Percentiles rank a stretch among this genome's conserved stretches.
Evolutionary conservation across 352 stramenopile species (phyloP).

Genomic region (Pelagophyceae sp.): DNA sequence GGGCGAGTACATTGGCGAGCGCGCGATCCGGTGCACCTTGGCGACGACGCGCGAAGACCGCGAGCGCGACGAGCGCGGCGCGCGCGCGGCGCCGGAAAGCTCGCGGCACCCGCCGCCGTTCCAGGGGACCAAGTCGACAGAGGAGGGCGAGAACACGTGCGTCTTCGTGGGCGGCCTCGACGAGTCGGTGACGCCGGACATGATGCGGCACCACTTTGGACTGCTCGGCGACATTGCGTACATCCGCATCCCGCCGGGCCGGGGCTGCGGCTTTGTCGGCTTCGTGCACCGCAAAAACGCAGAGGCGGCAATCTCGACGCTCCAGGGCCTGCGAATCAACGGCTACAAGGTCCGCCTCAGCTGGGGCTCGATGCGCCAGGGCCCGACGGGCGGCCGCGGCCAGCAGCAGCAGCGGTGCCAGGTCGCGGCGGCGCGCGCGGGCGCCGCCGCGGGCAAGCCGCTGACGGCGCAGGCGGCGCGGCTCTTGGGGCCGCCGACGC

Average conservation of each 20-base stretch:
- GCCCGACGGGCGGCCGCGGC: not conserved
- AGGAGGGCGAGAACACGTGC: constrained; percentile 58
- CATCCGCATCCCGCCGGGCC: constrained; percentile 69
- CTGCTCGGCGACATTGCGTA: constrained; percentile 64
- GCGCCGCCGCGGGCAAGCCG: not conserved
- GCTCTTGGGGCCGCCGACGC: not conserved
- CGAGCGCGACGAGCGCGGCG: not conserved
- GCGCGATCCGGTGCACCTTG: constrained; percentile 73
- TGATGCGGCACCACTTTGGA: constrained; percentile 60
- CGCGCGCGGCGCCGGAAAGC: too few relatives aligned
- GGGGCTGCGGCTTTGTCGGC: constrained; percentile 77
- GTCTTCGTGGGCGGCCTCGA: constrained; percentile 79
- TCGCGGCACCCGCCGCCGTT: too few relatives aligned
- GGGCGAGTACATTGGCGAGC: constrained; percentile 68
- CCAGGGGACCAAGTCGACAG: constrained; percentile 5
- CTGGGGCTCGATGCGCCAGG: constrained; percentile 51
- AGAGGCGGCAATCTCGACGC: constrained; percentile 69
- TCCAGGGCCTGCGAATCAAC: constrained; percentile 68
- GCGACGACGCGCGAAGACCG: constrained; percentile 65
- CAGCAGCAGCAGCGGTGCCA: not conserved
- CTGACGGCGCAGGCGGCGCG: not conserved
- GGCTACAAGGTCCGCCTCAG: constrained; percentile 69
- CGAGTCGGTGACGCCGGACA: constrained; percentile 65
- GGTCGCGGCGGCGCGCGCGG: not conserved
- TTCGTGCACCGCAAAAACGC: constrained; percentile 66